These are phyloP conservation scores for Jatropha podagrica DNA, from an alignment of 441 rosid species.

Conservation along the genomic window DNA sequence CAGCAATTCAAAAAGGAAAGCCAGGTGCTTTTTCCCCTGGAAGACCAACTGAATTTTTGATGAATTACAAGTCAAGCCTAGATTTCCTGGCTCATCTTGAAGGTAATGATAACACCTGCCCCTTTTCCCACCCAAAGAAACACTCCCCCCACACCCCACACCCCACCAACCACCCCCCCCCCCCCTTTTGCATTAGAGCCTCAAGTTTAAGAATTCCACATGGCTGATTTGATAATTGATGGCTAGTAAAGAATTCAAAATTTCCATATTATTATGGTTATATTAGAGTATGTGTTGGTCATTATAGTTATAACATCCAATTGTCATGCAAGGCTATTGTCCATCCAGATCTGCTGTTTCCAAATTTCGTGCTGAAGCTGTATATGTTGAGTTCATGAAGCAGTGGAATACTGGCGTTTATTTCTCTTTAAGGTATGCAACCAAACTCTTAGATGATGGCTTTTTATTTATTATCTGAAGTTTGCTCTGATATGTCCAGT, in stretches of 20 bases:
- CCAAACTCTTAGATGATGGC: slow-evolving; percentile 21
- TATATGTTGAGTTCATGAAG: slow-evolving; percentile 82
- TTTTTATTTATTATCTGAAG: slow-evolving; percentile 3
- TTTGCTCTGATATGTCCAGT: slow-evolving; percentile 20
- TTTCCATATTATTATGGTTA: slow-evolving; percentile 13
- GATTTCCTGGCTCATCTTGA: slow-evolving; percentile 87
- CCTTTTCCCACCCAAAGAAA: background rate
- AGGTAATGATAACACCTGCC: slow-evolving; percentile 44
- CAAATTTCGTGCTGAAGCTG: slow-evolving; percentile 73
- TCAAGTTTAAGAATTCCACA: slow-evolving; percentile 7
- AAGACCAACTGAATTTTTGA: slow-evolving; percentile 89
- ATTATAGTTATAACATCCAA: slow-evolving; percentile 37
- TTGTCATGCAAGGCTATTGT: slow-evolving; percentile 87
- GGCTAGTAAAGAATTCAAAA: background rate
- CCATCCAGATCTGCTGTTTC: slow-evolving; percentile 90
- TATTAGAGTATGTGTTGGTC: slow-evolving; percentile 28
- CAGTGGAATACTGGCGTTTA: slow-evolving; percentile 96
- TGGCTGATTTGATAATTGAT: slow-evolving; percentile 21
- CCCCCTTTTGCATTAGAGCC: no score
- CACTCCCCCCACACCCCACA: no score
- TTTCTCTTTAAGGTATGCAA: slow-evolving; percentile 81
- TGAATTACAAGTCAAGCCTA: slow-evolving; percentile 87
- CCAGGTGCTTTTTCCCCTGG: slow-evolving; percentile 98
- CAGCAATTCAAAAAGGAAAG: slow-evolving; percentile 85
- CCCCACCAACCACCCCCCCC: no score